Evolutionary conservation across 2,329 filamentous ascomycete species (phyloP).

Genomic region (Acrodontium crateriforme): DNA sequence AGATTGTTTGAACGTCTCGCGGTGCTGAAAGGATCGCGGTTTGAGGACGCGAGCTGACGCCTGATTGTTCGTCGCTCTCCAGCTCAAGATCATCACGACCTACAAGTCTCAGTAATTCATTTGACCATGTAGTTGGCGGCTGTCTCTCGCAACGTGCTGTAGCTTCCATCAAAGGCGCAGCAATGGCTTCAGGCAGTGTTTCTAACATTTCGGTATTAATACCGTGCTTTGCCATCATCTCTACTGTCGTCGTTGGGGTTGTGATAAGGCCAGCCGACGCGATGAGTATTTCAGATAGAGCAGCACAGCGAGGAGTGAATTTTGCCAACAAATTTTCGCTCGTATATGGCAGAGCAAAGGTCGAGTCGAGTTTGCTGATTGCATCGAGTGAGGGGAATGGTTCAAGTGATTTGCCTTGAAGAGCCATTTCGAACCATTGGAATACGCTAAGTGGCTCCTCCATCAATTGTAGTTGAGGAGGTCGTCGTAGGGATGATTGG

Average conservation of each 20-base stretch:
- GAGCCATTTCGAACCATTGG: conserved; percentile 19
- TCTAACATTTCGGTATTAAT: conserved; percentile 58
- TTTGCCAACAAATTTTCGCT: no score
- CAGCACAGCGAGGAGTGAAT: conserved; percentile 12
- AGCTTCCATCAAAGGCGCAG: conserved; percentile 66
- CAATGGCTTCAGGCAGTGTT: conserved; percentile 72
- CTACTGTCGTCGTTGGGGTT: conserved; percentile 12
- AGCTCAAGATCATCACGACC: conserved; percentile 59
- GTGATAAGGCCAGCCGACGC: conserved; percentile 11
- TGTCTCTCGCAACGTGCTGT: conserved; percentile 73
- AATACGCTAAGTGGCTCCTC: conserved; percentile 15
- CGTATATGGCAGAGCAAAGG: conserved; percentile 1
- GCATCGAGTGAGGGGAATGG: conserved; percentile 12
- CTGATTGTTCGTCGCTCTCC: background rate
- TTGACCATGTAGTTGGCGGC: conserved; percentile 64
- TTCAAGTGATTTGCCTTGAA: conserved; percentile 8
- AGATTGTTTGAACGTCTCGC: conserved; percentile 68
- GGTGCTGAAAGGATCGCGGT: conserved; percentile 1
- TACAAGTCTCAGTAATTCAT: conserved; percentile 57
- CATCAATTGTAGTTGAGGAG: conserved; percentile 9
- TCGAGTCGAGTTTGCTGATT: conserved; percentile 12
- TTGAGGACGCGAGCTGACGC: background rate
- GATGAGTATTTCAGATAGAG: conserved; percentile 12
- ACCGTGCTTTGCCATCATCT: conserved; percentile 57
- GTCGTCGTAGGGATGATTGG: conserved; percentile 9